Evolutionary conservation across 768 basidiomycete species (phyloP).

Genomic region (Cantharellus anzutake): DNA sequence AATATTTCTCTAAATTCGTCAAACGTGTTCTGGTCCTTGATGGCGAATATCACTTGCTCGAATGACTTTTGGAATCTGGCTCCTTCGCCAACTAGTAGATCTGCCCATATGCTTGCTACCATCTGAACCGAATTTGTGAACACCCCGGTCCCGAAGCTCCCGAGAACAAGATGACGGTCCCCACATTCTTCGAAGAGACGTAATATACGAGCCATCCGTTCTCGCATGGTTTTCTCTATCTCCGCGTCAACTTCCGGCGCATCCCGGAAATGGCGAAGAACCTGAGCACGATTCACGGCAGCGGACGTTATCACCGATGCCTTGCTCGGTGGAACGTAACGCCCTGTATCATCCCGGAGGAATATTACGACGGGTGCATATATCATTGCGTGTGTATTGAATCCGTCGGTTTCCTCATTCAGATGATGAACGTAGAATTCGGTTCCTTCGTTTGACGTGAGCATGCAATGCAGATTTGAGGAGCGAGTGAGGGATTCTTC

Average conservation of each 20-base stretch:
- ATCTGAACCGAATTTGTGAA: conserved; percentile 43
- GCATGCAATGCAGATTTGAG: conserved; percentile 46
- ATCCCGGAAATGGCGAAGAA: conserved; percentile 16
- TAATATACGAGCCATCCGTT: conserved; percentile 51
- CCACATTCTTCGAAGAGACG: conserved; percentile 44
- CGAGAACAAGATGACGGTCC: conserved; percentile 40
- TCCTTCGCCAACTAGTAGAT: conserved; percentile 29
- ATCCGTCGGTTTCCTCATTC: conserved; percentile 25
- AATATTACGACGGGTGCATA: conserved; percentile 45
- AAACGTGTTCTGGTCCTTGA: conserved; percentile 34
- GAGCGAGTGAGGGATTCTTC: conserved; percentile 67
- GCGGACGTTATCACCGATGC: conserved; percentile 52
- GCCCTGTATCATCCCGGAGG: conserved; percentile 44
- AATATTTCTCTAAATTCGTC: conserved; percentile 24
- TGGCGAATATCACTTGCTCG: conserved; percentile 45
- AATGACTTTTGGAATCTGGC: conserved; percentile 42
- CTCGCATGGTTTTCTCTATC: conserved; percentile 41
- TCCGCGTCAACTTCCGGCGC: conserved; percentile 15
- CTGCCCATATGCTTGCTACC: conserved; percentile 46
- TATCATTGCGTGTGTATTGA: conserved; percentile 64
- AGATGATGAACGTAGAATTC: conserved; percentile 46
- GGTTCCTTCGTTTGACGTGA: conserved; percentile 33
- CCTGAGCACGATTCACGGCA: conserved; percentile 51
- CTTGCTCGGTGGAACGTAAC: conserved; percentile 34
- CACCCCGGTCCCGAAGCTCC: conserved; percentile 63